Conservation (phyloP, 2,329 filamentous ascomycete species). For the Rachicladosporium sp. region DNA sequence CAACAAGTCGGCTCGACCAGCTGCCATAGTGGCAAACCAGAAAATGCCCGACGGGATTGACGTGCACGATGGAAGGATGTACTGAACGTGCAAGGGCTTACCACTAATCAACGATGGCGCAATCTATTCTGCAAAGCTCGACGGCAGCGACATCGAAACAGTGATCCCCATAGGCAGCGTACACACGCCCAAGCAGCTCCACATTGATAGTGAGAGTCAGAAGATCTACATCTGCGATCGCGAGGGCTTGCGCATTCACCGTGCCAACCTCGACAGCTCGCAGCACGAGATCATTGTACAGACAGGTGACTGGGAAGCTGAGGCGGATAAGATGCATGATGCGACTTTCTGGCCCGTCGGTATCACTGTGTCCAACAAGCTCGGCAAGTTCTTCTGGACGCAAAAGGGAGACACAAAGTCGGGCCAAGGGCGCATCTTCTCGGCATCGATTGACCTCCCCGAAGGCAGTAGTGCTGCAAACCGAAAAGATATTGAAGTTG, state of each 20-base stretch:
- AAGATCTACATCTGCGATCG: conserved; percentile 33
- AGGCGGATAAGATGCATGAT: conserved; percentile 19
- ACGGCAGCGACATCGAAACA: conserved; percentile 34
- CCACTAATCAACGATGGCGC: conserved; percentile 8
- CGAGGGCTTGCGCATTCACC: conserved; percentile 29
- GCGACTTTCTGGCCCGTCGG: conserved; percentile 24
- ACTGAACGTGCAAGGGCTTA: conserved; percentile 21
- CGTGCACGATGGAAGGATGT: conserved; percentile 17
- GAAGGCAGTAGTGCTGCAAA: conserved; percentile 21
- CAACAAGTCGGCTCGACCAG: conserved; percentile 4
- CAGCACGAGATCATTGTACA: conserved; percentile 29
- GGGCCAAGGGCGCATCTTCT: conserved; percentile 40
- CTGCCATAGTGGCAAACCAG: conserved; percentile 5
- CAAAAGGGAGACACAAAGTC: conserved; percentile 46
- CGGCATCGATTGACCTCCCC: conserved; percentile 33
- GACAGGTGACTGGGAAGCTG: conserved; percentile 27
- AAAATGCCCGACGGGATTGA: conserved; percentile 23
- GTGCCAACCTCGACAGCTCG: conserved; percentile 25
- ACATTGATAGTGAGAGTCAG: conserved; percentile 15
- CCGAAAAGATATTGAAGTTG: conserved; percentile 31
- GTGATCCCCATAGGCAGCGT: conserved; percentile 33
- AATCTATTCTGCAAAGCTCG: conserved; percentile 25
- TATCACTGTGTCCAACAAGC: conserved; percentile 36
- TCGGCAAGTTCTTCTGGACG: conserved; percentile 45
- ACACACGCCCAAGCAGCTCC: conserved; percentile 38